A percentile compares a stretch with the other conserved stretches of the same genome.
Evolutionary conservation across 2,329 filamentous ascomycete genomes (phyloP).

Genomic region (Immersiporthe knoxdaviesiana): DNA sequence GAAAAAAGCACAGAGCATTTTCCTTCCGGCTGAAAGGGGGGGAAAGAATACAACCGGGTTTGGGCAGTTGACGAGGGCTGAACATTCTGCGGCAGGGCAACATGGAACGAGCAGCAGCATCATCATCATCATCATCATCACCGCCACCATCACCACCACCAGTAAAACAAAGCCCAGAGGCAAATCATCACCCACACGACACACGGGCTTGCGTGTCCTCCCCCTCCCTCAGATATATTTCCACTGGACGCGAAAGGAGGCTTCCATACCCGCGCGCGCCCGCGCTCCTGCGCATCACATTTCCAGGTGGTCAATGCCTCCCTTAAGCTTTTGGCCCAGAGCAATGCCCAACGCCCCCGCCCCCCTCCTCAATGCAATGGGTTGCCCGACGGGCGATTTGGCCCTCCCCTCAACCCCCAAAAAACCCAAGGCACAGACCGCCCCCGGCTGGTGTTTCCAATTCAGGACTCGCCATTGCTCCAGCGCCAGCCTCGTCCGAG

Average conservation of each 20-base stretch:
- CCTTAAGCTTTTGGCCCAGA: slow-evolving; percentile 1
- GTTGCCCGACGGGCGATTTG: background rate
- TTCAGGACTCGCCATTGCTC: slow-evolving; percentile 9
- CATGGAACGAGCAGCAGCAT: background rate
- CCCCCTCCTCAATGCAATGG: too few species aligned
- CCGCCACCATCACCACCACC: too few species aligned
- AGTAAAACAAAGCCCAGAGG: background rate
- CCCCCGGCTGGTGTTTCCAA: slow-evolving; percentile 16
- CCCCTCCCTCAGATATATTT: background rate
- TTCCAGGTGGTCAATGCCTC: slow-evolving; percentile 21
- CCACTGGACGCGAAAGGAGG: background rate
- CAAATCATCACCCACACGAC: background rate
- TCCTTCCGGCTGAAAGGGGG: too few species aligned
- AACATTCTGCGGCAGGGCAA: background rate
- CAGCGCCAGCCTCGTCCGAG: slow-evolving; percentile 16
- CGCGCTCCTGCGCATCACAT: slow-evolving; percentile 18
- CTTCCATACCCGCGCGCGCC: background rate
- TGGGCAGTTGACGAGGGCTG: too few species aligned
- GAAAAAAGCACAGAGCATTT: background rate
- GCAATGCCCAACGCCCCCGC: background rate
- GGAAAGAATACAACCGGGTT: too few species aligned
- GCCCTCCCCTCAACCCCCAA: background rate
- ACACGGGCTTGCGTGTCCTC: background rate
- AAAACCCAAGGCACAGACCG: slow-evolving; percentile 8
- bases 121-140: background rate